These are phyloP conservation scores for Boletus rex-veris DNA, from an alignment of 768 basidiomycete genomes.

Conservation along the genomic window DNA sequence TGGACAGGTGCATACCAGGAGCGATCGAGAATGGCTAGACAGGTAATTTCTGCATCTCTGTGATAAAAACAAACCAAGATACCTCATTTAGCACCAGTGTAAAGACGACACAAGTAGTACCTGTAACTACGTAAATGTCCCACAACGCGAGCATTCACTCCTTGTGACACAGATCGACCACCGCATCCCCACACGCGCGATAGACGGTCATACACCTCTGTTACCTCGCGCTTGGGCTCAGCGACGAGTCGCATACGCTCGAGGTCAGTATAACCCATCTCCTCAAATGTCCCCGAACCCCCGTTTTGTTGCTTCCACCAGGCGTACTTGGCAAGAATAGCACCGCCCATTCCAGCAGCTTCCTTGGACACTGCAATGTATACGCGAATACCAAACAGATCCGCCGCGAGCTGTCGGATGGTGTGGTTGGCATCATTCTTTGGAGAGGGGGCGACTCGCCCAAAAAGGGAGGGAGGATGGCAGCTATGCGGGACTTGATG, in stretches of 20 bases:
- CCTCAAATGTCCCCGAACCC: background rate
- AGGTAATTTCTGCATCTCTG: constrained; percentile 5
- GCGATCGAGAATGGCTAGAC: background rate
- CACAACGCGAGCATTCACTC: too few species aligned
- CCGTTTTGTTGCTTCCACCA: constrained; percentile 7
- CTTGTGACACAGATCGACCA: background rate
- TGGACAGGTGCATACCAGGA: background rate
- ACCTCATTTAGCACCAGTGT: constrained; percentile 8
- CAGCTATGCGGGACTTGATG: constrained; percentile 9
- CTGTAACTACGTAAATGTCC: too few species aligned
- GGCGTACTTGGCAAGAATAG: constrained; percentile 7
- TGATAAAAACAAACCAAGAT: constrained; percentile 4
- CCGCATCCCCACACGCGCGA: constrained; percentile 4
- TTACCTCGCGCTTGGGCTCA: too few species aligned
- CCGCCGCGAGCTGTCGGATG: constrained; percentile 6
- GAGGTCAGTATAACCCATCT: constrained; percentile 1
- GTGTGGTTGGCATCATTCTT: constrained; percentile 6
- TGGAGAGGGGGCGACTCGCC: constrained; percentile 4
- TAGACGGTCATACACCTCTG: too few species aligned
- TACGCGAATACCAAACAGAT: constrained; percentile 3
- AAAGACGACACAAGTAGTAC: too few species aligned
- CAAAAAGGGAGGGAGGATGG: constrained; percentile 5
- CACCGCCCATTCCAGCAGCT: constrained; percentile 4
- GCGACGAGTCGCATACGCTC: constrained; percentile 6
- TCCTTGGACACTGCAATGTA: constrained; percentile 7